Evolutionary conservation across 164 flowering plant species (phyloP), one percentile per base, ranked within the genome.

Genomic region (Nelumbo lutea): DNA sequence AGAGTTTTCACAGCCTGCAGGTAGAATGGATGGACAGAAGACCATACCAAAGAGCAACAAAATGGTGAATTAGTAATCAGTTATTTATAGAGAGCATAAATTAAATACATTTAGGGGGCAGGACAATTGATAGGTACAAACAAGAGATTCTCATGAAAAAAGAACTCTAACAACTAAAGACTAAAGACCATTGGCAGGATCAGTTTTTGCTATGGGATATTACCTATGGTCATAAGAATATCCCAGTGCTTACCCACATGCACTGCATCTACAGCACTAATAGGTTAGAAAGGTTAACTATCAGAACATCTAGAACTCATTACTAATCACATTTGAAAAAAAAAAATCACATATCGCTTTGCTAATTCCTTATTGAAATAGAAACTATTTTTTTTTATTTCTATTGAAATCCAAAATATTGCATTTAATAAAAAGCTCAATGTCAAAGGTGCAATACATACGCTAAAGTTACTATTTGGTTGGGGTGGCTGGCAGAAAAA

Each of bases 1-100:
- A 92, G 83, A 67, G 71, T 68, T 70, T 79, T 86, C 68, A 87
- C 92, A 56, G 72, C 84, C 97, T 89, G 73, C 14, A 69, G 42
- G 40, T 3, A 68, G n/a, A 15, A 41, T 38, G 3, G 39, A 47
- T 44, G 64, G 65, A 52, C 64, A 14, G 40, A 57, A 8, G 4
- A 15, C 41, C 50, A 3, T 39, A 7, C 6, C 39, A 62, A 51
- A 11, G 7, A 46, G 39, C 62, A 47, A 2, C 2, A 65, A 62
- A 13, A 52, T 46, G n/a, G 64, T 14, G 11, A 45, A 27, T 65
- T 59, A 50, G 64, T 9, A 55, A 65, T 41, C 13, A 72, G 8
- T 41, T 64, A 27, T 15, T 61, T 40, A 44, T 38, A 39, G 27
- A n/a, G 27, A 61, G 38, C 13, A 2, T 5, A 2, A 9, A 2